phyloP scores from a whole-genome alignment of 345 rosid species.

The Gossypium ekmanianum region DNA sequence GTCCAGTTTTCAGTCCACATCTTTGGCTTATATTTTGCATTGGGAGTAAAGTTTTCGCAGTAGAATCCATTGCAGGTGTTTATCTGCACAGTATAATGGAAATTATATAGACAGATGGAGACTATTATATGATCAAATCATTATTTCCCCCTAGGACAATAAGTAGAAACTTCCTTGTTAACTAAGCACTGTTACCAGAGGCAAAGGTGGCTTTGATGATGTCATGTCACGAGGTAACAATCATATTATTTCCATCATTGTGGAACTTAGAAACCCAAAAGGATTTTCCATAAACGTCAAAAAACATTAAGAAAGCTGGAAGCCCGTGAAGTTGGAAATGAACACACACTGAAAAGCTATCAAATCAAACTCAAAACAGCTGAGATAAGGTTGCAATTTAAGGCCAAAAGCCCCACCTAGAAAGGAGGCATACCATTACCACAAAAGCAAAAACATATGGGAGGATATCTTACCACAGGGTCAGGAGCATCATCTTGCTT shows the following conservation, averaged over 20 bases:
- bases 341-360: background rate
- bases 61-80: slow-evolving; percentile 73
- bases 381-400: background rate
- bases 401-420: slow-evolving; percentile 28
- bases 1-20: slow-evolving; percentile 93
- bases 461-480: slow-evolving; percentile 48
- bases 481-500: slow-evolving; percentile 97
- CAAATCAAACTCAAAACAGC: background rate
- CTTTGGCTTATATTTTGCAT: slow-evolving; percentile 55
- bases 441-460: too few relatives aligned
- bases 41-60: slow-evolving; percentile 60
- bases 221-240: background rate
- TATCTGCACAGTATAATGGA: slow-evolving; percentile 36
- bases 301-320: background rate
- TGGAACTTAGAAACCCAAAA: background rate
- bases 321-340: slow-evolving; percentile 6
- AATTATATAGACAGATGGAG: background rate
- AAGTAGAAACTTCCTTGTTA: slow-evolving; percentile 2
- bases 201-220: background rate
- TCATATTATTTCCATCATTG: background rate
- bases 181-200: background rate
- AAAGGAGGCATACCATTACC: slow-evolving; percentile 7
- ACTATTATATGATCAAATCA: too few relatives aligned
- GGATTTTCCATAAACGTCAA: background rate
- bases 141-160: background rate